phyloP scores from a whole-genome alignment of 2,329 filamentous ascomycete species.

The Lasiodiplodia gonubiensis region DNA sequence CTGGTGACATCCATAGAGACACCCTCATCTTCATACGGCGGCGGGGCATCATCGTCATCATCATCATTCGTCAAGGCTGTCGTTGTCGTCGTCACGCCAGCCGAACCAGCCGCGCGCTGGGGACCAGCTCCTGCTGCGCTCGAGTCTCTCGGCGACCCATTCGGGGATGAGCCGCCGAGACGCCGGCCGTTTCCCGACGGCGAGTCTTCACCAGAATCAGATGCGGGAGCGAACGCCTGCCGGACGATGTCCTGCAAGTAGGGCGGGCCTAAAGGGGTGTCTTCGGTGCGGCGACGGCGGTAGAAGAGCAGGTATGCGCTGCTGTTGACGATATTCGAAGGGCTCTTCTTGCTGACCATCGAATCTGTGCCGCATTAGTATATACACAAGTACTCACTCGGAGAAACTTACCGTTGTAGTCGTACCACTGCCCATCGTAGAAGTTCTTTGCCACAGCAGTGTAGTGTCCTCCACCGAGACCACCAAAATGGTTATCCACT shows the following conservation, averaged over 20 bases:
- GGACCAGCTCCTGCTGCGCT: slow-evolving; percentile 72
- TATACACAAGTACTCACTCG: neutral
- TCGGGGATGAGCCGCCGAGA: slow-evolving; percentile 85
- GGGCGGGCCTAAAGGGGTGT: slow-evolving; percentile 75
- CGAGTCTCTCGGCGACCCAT: slow-evolving; percentile 90
- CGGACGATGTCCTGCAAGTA: slow-evolving; percentile 74
- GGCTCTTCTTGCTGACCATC: slow-evolving; percentile 67
- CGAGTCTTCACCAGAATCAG: slow-evolving; percentile 46
- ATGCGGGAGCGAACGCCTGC: slow-evolving; percentile 61
- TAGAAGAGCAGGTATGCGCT: slow-evolving; percentile 96
- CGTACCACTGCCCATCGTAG: slow-evolving; percentile 86
- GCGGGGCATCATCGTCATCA: slow-evolving; percentile 3
- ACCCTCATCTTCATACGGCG: slow-evolving; percentile 17
- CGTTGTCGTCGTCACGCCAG: slow-evolving; percentile 16
- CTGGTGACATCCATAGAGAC: neutral
- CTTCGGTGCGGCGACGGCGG: slow-evolving; percentile 74
- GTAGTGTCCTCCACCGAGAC: slow-evolving; percentile 93
- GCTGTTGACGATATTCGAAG: slow-evolving; percentile 69
- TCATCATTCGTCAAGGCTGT: slow-evolving; percentile 9
- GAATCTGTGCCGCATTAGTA: slow-evolving; percentile 69
- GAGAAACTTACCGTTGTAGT: slow-evolving; percentile 81
- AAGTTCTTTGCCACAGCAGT: slow-evolving; percentile 95
- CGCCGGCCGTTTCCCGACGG: slow-evolving; percentile 80
- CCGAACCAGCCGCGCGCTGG: slow-evolving; percentile 28
- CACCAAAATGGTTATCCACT: slow-evolving; percentile 94